Conservation (phyloP, 805 yeast species). For the Lachancea sp. region DNA sequence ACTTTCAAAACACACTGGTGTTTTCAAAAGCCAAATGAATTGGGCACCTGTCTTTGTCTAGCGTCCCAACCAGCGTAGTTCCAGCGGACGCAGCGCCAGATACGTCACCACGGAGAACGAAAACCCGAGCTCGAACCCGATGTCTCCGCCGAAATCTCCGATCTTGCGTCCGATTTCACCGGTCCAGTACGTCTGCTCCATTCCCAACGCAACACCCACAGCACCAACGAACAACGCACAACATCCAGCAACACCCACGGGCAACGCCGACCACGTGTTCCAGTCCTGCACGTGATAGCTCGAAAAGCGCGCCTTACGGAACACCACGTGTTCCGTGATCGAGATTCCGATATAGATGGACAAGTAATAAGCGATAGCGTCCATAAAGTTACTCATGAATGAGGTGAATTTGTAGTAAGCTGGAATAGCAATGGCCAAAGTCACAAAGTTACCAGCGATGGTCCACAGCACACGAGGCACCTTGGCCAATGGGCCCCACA, state of each 20-base stretch:
- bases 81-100: slow-evolving; percentile 54
- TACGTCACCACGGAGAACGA: slow-evolving; percentile 60
- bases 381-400: slow-evolving; percentile 84
- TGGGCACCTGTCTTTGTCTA: no score
- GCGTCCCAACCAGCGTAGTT: slow-evolving; percentile 52
- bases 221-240: slow-evolving; percentile 76
- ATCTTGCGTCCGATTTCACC: slow-evolving; percentile 62
- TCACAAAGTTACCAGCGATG: slow-evolving; percentile 60
- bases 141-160: slow-evolving; percentile 72
- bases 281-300: slow-evolving; percentile 61
- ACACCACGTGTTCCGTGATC: slow-evolving; percentile 78
- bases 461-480: slow-evolving; percentile 87
- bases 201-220: slow-evolving; percentile 81
- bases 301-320: slow-evolving; percentile 49
- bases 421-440: slow-evolving; percentile 84
- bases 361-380: slow-evolving; percentile 84
- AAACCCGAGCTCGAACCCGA: slow-evolving; percentile 75
- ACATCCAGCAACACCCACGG: slow-evolving; percentile 73
- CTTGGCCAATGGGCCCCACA: slow-evolving; percentile 66
- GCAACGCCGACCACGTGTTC: slow-evolving; percentile 51
- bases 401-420: slow-evolving; percentile 67
- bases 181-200: slow-evolving; percentile 78
- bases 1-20: no score
- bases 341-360: slow-evolving; percentile 75
- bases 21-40: no score